Conservation (phyloP, 148 eudicot genomes). For the Chenopodium album region DNA sequence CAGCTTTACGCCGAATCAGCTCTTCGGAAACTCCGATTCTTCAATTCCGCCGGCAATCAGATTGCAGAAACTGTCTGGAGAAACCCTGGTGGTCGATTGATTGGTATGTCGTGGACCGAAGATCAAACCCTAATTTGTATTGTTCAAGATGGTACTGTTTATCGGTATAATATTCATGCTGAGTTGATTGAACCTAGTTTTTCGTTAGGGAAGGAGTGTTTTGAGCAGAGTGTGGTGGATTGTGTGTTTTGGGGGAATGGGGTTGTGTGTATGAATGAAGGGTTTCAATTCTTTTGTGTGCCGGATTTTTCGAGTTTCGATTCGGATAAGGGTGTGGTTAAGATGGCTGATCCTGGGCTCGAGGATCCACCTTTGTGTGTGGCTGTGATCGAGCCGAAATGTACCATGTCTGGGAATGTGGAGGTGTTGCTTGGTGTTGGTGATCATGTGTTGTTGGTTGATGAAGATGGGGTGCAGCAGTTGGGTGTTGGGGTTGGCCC, state of each 20-base stretch:
- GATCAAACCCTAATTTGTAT: conserved; percentile 75
- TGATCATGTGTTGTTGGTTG: conserved; percentile 76
- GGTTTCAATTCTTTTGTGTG: conserved; percentile 64
- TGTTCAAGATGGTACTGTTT: conserved; percentile 87
- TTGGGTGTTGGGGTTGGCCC: conserved; percentile 78
- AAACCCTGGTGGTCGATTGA: conserved; percentile 79
- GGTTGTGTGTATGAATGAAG: conserved; percentile 84
- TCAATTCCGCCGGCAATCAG: conserved; percentile 75
- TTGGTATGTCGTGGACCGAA: conserved; percentile 88
- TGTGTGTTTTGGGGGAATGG: conserved; percentile 99
- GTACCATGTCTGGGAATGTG: conserved; percentile 91
- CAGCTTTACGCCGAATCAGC: conserved; percentile 96
- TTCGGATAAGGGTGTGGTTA: conserved; percentile 34
- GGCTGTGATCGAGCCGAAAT: conserved; percentile 92
- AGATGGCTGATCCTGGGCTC: conserved; percentile 64
- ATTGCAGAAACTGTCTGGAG: conserved; percentile 79
- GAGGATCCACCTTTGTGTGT: conserved; percentile 79
- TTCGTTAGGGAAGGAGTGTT: conserved; percentile 79
- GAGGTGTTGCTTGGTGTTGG: conserved; percentile 78
- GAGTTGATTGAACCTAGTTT: conserved; percentile 51
- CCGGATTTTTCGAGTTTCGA: conserved; percentile 62
- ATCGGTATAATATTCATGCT: conserved; percentile 62
- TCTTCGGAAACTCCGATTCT: conserved; percentile 81
- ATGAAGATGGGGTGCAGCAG: conserved; percentile 85
- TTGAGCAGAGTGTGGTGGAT: conserved; percentile 81